phyloP scores from a whole-genome alignment of 73 alveolate species.

The Symbiodinium pilosum region DNA sequence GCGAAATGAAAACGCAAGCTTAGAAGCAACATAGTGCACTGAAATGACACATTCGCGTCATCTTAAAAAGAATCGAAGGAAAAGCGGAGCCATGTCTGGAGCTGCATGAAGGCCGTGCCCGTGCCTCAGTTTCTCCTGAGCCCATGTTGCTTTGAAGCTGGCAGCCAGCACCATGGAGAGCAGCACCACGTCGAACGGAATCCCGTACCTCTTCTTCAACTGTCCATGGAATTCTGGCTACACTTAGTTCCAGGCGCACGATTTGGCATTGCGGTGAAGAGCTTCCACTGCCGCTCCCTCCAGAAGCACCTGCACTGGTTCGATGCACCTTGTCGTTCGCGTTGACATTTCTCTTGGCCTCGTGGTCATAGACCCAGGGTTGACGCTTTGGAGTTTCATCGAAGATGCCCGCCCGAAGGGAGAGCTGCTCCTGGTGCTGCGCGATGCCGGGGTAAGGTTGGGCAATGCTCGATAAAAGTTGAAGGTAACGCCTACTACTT shows the following conservation, averaged over 20 bases:
- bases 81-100: no score
- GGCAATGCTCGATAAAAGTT: no score
- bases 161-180: constrained; percentile 49
- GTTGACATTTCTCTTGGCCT: background rate
- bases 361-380: constrained; percentile 85
- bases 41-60: no score
- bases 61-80: no score
- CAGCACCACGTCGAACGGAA: constrained; percentile 74
- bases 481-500: no score
- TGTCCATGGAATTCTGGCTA: background rate
- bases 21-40: no score
- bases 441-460: background rate
- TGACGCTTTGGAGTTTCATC: constrained; percentile 24
- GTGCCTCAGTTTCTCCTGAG: constrained; percentile 6
- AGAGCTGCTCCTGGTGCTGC: constrained; percentile 31
- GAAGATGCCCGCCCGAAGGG: constrained; percentile 49
- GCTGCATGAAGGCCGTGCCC: background rate
- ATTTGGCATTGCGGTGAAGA: constrained; percentile 47
- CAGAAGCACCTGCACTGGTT: constrained; percentile 27
- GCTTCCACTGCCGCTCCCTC: constrained; percentile 52
- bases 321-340: no score
- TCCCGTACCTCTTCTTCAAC: constrained; percentile 25
- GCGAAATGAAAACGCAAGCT: no score
- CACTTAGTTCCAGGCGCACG: constrained; percentile 39
- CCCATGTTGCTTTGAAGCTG: constrained; percentile 62